phyloP scores from a whole-genome alignment of 2,329 filamentous ascomycete genomes.

The Exophiala lecanii-corni region DNA sequence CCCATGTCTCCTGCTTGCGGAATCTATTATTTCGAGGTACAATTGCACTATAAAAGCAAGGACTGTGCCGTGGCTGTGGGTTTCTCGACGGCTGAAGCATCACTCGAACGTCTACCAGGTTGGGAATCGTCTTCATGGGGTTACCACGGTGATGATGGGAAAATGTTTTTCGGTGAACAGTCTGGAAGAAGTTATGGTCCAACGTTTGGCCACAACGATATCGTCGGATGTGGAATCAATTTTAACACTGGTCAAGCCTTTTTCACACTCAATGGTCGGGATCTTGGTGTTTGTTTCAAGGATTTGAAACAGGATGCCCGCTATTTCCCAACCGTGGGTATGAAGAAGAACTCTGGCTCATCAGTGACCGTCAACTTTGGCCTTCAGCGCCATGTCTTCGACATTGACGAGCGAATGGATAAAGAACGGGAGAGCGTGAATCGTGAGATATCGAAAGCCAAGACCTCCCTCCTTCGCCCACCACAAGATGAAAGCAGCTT shows the following conservation, averaged over 20 bases:
- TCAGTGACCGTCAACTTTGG: conserved; percentile 60
- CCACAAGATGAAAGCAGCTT: conserved; percentile 62
- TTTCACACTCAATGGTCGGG: conserved; percentile 59
- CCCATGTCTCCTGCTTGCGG: conserved; percentile 85
- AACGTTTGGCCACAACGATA: conserved; percentile 55
- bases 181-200: conserved; percentile 56
- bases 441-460: conserved; percentile 56
- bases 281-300: conserved; percentile 53
- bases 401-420: conserved; percentile 77
- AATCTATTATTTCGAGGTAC: conserved; percentile 87
- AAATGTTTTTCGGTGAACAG: conserved; percentile 56
- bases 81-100: conserved; percentile 56
- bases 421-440: conserved; percentile 58
- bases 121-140: conserved; percentile 64
- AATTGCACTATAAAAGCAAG: conserved; percentile 61
- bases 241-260: conserved; percentile 58
- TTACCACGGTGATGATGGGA: conserved; percentile 64
- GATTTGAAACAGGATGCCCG: conserved; percentile 38
- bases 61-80: conserved; percentile 57
- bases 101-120: conserved; percentile 57
- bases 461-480: conserved; percentile 57
- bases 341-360: conserved; percentile 58
- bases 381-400: conserved; percentile 74
- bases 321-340: conserved; percentile 56
- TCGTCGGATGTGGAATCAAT: conserved; percentile 62